A percentile compares a stretch with the other conserved stretches of the same genome.
These are phyloP conservation scores for Myxozyma vanderwaltii DNA, from an alignment of 805 yeast genomes.

Conservation along the genomic window DNA sequence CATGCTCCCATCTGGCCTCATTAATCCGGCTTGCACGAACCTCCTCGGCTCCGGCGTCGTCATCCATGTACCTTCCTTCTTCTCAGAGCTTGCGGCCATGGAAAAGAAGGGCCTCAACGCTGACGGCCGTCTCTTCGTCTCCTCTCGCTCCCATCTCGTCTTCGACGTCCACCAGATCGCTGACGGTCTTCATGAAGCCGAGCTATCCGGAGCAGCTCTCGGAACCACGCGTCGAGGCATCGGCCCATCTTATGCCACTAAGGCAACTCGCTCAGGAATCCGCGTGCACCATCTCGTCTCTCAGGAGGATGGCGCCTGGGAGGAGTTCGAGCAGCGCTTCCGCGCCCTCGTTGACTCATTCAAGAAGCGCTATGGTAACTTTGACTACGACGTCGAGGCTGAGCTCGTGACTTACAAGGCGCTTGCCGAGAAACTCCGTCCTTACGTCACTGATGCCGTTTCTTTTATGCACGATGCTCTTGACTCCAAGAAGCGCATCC, in stretches of 20 bases:
- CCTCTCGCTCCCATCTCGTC: conserved; percentile 93
- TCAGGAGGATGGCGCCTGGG: conserved; percentile 90
- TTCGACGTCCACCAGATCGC: conserved; percentile 98
- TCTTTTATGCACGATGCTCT: conserved; percentile 75
- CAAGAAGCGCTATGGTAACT: conserved; percentile 87
- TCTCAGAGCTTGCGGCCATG: conserved; percentile 78
- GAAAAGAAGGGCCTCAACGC: conserved; percentile 70
- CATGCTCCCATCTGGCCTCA: conserved; percentile 98
- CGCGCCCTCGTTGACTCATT: conserved; percentile 77
- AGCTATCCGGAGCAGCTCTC: conserved; percentile 76
- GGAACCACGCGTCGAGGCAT: conserved; percentile 99
- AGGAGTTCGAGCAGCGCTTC: conserved; percentile 77
- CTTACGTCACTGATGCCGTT: conserved; percentile 92
- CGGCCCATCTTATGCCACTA: conserved; percentile 97
- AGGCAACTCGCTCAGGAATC: conserved; percentile 94
- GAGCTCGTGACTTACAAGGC: conserved; percentile 77
- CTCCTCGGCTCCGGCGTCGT: conserved; percentile 96
- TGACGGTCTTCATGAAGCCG: conserved; percentile 92
- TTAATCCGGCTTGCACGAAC: conserved; percentile 87
- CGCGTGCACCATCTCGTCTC: conserved; percentile 94
- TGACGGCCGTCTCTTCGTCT: conserved; percentile 75
- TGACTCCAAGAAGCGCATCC: conserved; percentile 73
- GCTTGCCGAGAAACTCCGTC: conserved; percentile 72
- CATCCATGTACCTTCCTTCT: conserved; percentile 89
- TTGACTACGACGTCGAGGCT: conserved; percentile 79